Evolutionary conservation across 139 green algal species (phyloP).

Genomic region (Mesotaenium endlicherianum): DNA sequence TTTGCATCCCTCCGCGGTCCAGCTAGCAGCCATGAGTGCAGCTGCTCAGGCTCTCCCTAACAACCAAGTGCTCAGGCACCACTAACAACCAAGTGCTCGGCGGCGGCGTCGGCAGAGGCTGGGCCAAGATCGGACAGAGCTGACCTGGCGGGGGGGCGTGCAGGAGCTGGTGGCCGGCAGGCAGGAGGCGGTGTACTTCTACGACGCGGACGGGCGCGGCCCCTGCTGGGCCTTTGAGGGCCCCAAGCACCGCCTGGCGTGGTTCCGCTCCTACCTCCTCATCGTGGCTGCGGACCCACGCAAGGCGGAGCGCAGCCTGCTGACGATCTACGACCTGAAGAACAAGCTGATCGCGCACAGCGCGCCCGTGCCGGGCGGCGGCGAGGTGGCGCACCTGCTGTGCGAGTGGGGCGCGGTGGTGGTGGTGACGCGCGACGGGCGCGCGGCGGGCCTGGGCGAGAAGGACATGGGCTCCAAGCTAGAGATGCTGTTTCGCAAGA

Average conservation of each 20-base stretch:
- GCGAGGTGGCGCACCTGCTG: constrained; percentile 44
- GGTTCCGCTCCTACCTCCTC: constrained; percentile 51
- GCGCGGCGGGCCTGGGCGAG: constrained; percentile 22
- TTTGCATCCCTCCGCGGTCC: too few species aligned
- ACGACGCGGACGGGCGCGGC: constrained; percentile 52
- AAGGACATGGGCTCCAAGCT: constrained; percentile 56
- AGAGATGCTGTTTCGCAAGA: constrained; percentile 56
- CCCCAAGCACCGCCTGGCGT: constrained; percentile 40
- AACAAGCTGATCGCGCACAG: constrained; percentile 74
- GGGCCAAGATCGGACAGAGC: too few species aligned
- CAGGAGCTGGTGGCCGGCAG: constrained; percentile 52
- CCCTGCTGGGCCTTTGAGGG: constrained; percentile 55
- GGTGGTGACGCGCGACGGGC: background rate
- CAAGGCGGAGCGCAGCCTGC: background rate
- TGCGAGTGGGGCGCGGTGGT: constrained; percentile 51
- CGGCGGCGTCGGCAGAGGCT: too few species aligned
- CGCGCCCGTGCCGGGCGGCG: background rate
- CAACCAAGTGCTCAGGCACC: too few species aligned
- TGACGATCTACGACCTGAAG: constrained; percentile 68
- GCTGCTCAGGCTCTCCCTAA: too few species aligned
- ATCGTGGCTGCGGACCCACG: background rate
- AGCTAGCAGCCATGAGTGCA: too few species aligned
- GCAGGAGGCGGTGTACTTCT: constrained; percentile 55
- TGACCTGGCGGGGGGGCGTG: too few species aligned
- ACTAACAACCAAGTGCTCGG: too few species aligned